phyloP scores from a whole-genome alignment of 148 eudicot genomes.

The Salicornia ramosissima region DNA sequence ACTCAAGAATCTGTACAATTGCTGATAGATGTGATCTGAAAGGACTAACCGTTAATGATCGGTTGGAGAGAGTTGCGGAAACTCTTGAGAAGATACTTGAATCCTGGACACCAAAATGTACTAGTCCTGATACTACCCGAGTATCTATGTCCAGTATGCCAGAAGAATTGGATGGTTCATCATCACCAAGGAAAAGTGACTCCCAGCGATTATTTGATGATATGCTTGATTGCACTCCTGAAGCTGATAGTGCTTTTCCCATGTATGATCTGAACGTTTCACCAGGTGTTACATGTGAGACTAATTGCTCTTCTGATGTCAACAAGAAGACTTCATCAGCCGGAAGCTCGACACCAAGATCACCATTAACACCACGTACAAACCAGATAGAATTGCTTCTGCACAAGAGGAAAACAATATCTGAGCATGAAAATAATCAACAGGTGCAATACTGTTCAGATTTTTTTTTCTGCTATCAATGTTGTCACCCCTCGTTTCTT shows the following conservation, averaged over 20 bases:
- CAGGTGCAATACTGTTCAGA: conserved; percentile 44
- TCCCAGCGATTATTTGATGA: conserved; percentile 45
- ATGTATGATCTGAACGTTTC: conserved; percentile 40
- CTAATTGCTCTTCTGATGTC: conserved; percentile 33
- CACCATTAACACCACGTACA: conserved; percentile 87
- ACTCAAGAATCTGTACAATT: conserved; percentile 95
- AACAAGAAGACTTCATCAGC: conserved; percentile 52
- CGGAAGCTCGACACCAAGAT: conserved; percentile 82
- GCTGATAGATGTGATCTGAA: conserved; percentile 97
- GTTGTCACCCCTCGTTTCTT: background rate
- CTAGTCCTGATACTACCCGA: conserved; percentile 49
- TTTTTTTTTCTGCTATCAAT: background rate
- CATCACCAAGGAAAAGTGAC: conserved; percentile 46
- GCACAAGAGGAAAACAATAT: conserved; percentile 59
- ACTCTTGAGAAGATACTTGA: conserved; percentile 84
- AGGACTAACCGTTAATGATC: conserved; percentile 72
- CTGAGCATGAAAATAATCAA: conserved; percentile 78
- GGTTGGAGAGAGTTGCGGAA: conserved; percentile 90
- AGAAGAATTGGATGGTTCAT: conserved; percentile 48
- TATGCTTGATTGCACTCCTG: conserved; percentile 51
- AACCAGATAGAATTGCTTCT: conserved; percentile 75
- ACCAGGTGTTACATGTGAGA: conserved; percentile 34
- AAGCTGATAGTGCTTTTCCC: conserved; percentile 40
- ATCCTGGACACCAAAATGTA: conserved; percentile 68
- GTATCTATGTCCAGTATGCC: conserved; percentile 41